Percentiles rank a stretch among this genome's conserved stretches.
These are phyloP conservation scores for Abrus precatorius DNA, from an alignment of 306 rosid genomes.

Conservation along the genomic window DNA sequence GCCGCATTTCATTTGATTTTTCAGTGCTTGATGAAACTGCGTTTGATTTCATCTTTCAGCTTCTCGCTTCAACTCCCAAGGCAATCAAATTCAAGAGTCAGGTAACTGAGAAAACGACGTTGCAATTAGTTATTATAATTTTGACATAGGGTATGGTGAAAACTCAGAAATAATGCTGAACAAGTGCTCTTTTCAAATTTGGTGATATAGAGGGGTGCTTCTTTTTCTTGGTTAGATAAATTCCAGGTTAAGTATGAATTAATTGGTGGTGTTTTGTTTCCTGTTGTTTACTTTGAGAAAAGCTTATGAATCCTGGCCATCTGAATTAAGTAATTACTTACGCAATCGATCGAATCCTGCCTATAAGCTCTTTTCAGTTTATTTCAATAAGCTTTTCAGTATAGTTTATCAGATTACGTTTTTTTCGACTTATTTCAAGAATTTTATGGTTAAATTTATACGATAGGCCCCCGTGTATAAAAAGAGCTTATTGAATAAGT, in stretches of 20 bases:
- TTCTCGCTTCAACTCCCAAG: slow-evolving; percentile 29
- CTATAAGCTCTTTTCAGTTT: too few species aligned
- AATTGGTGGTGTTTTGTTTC: neutral
- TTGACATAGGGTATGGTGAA: neutral
- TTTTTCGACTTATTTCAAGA: too few species aligned
- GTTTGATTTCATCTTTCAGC: slow-evolving; percentile 25
- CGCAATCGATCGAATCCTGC: too few species aligned
- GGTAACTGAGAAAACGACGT: slow-evolving; percentile 34
- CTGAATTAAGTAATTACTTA: slow-evolving; percentile 16
- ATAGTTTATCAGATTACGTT: too few species aligned
- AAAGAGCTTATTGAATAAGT: too few species aligned
- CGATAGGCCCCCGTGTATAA: too few species aligned
- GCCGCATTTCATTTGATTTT: neutral
- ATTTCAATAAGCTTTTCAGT: too few species aligned
- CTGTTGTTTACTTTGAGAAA: neutral
- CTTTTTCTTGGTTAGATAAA: neutral
- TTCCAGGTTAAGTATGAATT: slow-evolving; percentile 13
- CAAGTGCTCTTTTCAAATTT: neutral
- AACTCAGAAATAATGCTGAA: neutral
- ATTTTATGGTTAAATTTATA: too few species aligned
- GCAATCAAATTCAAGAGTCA: slow-evolving; percentile 36
- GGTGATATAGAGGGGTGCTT: neutral
- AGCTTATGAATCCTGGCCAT: slow-evolving; percentile 22
- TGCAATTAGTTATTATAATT: neutral
- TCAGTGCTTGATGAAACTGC: neutral